Evolutionary conservation across 2,329 filamentous ascomycete species (phyloP), one percentile per base, ranked within the genome.

Genomic region (Fusarium ramigenum): DNA sequence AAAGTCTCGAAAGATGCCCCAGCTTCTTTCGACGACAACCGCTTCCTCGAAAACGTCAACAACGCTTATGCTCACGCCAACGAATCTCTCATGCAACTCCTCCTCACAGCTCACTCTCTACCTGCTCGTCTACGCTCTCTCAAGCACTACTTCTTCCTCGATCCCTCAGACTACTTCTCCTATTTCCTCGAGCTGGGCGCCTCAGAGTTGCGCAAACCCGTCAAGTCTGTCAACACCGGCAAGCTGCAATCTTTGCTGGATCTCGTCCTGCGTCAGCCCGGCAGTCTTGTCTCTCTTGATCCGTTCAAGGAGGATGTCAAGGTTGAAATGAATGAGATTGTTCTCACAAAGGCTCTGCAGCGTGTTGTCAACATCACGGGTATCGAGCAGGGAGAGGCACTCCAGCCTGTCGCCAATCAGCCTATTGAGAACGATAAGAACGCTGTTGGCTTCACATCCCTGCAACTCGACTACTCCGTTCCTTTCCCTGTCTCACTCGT

Each of bases 71-170:
- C 96, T 2, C 93, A 98, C 80, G 96, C 96, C 60, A 99, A 99
- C 82, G 93, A 95, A 65, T 97, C 96, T 12, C 87, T 99, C 28
- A 91, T 99, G 83, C 93, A 95, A 68, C 88, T 99, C 0, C 90
- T 99, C 6, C 87, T 99, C 44, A 98, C 96, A 1, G 96, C 96
- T 11, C 96, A 99, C 80, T 93, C 93, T 18, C 88, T 99, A 9
- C 95, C 96, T 1, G 93, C 93, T 34, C 90, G 96, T 42, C 87
- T 99, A 63, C 91, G 93, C 50, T 98, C 96, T 19, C 86, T 99
- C 43, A 99, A 99, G 81, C 96, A 99, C 83, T 99, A 99, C 85
- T 99, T 98, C 86, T 99, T 99, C 86, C 91, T 99, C 70, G 96
- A 98, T 77, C 93, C 95, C 14, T 98, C 96, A 39, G 96, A 99